Evolutionary conservation across 495 filamentous ascomycete genomes (phyloP), one percentile per base, ranked within the genome.

Genomic region (Trypethelium eluteriae): DNA sequence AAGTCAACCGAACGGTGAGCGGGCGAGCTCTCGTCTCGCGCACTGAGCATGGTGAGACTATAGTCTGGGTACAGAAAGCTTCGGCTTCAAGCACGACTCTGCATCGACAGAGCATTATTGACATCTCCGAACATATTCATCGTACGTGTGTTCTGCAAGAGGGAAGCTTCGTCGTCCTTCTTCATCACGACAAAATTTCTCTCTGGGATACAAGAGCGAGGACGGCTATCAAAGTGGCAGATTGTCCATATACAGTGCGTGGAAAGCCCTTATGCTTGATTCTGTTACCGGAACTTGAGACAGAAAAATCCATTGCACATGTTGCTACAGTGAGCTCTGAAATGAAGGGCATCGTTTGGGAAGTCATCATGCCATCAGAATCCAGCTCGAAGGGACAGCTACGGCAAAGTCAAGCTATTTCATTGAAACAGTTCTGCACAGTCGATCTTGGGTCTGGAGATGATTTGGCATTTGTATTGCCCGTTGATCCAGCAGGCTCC

Each of bases 401-500:
- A 47, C 41, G 63, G 63, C 64, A 63, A 66, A 65, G 39, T 62
- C 70, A 64, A 71, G 75, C 66, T 63, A 46, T 36, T 66, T 80
- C 69, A 12, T 77, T 96, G 32, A 76, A 78, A 39, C 82, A 92
- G 64, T 91, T 92, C 63, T 88, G 86, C 73, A 79, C 74, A 12
- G 95, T 96, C 76, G 78, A 85, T 46, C 80, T 96, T 12, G 85
- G 88, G 1, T 76, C 88, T 38, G 81, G 85, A 9, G 89, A 91
- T 65, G 89, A 93, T 66, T 76, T 96, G 25, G 83, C 86, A 12
- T 94, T 93, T 70, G 87, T 96, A 3, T 78, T 96, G 7, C 91
- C 93, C 2, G 92, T 96, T 57, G 93, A 98, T 74, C 91, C 93
- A 12, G 92, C 92, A 10, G 93, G 93, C 35, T 84, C 88, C 12